Percentiles rank a stretch among this genome's conserved stretches.
phyloP scores from a whole-genome alignment of 805 yeast species.

The Jamesozyma lodderae region DNA sequence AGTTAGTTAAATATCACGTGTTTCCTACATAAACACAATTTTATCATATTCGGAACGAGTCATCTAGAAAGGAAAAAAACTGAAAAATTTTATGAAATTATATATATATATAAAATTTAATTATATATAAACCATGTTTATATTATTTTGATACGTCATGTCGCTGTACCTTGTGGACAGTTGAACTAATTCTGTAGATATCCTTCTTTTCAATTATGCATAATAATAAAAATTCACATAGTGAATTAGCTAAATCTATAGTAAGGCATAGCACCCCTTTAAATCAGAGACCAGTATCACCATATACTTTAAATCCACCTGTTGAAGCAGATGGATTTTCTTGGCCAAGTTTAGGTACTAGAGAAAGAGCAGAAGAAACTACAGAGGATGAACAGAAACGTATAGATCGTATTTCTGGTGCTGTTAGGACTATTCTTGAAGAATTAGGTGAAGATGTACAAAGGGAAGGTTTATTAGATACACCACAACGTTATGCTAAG shows the following conservation, averaged over 20 bases:
- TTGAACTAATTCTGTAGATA: too few relatives aligned
- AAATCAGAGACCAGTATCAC: constrained; percentile 70
- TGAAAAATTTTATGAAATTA: too few relatives aligned
- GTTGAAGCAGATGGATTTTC: constrained; percentile 85
- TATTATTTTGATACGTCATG: too few relatives aligned
- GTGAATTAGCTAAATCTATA: constrained; percentile 2
- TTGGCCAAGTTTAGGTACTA: constrained; percentile 88
- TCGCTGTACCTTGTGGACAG: too few relatives aligned
- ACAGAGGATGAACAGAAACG: constrained; percentile 57
- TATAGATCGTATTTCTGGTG: constrained; percentile 70
- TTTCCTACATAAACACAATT: too few relatives aligned
- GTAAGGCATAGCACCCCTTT: constrained; percentile 41
- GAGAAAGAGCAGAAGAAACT: constrained; percentile 61
- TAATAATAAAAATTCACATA: background rate
- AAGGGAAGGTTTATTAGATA: constrained; percentile 84
- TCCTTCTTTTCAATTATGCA: background rate
- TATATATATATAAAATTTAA: too few relatives aligned
- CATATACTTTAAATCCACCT: constrained; percentile 75
- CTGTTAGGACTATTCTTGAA: constrained; percentile 60
- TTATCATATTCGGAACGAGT: too few relatives aligned
- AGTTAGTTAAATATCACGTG: background rate
- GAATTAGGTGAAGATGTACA: constrained; percentile 88
- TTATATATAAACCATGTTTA: too few relatives aligned
- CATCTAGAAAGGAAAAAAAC: too few relatives aligned
- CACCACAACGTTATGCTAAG: constrained; percentile 93